Percentiles rank a stretch among this genome's conserved stretches.
phyloP scores from a whole-genome alignment of 768 basidiomycete genomes.

The Imleria badia region DNA sequence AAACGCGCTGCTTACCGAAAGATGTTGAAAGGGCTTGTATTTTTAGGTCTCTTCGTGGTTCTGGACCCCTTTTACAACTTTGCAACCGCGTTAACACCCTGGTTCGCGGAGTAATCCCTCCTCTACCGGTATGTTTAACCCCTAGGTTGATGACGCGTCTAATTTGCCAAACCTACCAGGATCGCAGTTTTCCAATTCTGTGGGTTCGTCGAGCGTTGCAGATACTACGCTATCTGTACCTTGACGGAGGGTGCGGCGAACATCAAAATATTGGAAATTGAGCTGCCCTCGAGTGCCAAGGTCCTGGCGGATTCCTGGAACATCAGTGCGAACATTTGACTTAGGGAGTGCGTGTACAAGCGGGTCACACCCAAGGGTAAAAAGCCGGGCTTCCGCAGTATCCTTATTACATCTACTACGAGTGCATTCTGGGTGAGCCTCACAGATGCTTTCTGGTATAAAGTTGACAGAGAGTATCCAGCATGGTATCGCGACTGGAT shows the following conservation, averaged over 20 bases:
- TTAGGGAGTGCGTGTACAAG: constrained; percentile 96
- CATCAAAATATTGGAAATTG: constrained; percentile 75
- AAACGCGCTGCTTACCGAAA: constrained; percentile 89
- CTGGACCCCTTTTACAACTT: constrained; percentile 62
- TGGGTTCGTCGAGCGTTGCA: constrained; percentile 81
- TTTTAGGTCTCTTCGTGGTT: constrained; percentile 73
- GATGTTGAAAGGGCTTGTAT: constrained; percentile 71
- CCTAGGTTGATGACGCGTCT: not conserved
- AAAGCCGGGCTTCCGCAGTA: constrained; percentile 89
- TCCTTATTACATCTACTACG: constrained; percentile 87
- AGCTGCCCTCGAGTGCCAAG: constrained; percentile 88
- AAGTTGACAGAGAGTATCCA: constrained; percentile 29
- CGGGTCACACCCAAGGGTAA: constrained; percentile 90
- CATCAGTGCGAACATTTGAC: constrained; percentile 95
- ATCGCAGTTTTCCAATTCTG: constrained; percentile 68
- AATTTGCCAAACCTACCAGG: constrained; percentile 34
- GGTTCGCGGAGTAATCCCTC: constrained; percentile 51
- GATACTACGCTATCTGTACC: constrained; percentile 96
- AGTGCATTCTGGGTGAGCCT: constrained; percentile 93
- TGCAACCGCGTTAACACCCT: constrained; percentile 51
- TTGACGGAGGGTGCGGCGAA: constrained; percentile 91
- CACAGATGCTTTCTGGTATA: not conserved
- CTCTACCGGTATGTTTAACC: constrained; percentile 35
- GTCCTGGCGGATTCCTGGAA: constrained; percentile 92
- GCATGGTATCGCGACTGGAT: constrained; percentile 91